Base-by-base conservation (phyloP, 352 stramenopile species). In the Globisporangium iwayamae region DNA sequence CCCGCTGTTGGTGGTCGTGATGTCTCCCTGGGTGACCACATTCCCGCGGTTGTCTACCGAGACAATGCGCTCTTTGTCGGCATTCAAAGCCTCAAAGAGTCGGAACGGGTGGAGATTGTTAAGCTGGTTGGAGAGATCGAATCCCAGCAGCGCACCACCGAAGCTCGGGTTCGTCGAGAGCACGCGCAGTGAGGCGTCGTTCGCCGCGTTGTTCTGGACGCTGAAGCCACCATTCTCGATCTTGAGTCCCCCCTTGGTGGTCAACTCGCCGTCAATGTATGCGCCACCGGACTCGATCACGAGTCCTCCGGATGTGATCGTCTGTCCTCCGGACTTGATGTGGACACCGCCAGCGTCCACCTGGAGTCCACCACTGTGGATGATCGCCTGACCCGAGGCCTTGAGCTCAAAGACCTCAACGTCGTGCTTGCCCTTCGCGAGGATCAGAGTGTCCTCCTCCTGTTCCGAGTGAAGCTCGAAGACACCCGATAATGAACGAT, bases 171-270 rank as follows among this genome's bases (percentile, higher is more conserved):
- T 78, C 7, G 70, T 71, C 2, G 83, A 87, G 16, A 65, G 55
- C 18, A 90, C 65, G 32, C 59, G 61, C 20, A 91, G 70, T 5
- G 72, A 72, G 25, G 76, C 68, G 2, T 70, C 79, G 30, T 89
- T 91, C 45, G 75, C 58, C 34, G 73, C 50, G 36, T 66, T 67
- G 11, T 70, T 89, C 39, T 76, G 66, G 14, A 91, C 75, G 16
- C 47, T 65, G 30, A 91, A 71, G 25, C 83, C 83, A 16, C 83
- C 83, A n/a, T 89, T 71, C 61, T 85, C 59, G 28, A 93, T 85
- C 6, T 58, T 61, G 56, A 91, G 87, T 39, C 82, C 82, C 47
- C 83, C 80, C 16, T 62, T 60, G 0, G 79, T 85, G 10, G 71
- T 88, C n/a, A 90, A 50, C 7, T 67, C 65, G 8, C 81, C 81